Percentiles rank a stretch among this genome's conserved stretches.
phyloP scores from a whole-genome alignment of 768 basidiomycete species.

The Candolleomyces aberdarensis region DNA sequence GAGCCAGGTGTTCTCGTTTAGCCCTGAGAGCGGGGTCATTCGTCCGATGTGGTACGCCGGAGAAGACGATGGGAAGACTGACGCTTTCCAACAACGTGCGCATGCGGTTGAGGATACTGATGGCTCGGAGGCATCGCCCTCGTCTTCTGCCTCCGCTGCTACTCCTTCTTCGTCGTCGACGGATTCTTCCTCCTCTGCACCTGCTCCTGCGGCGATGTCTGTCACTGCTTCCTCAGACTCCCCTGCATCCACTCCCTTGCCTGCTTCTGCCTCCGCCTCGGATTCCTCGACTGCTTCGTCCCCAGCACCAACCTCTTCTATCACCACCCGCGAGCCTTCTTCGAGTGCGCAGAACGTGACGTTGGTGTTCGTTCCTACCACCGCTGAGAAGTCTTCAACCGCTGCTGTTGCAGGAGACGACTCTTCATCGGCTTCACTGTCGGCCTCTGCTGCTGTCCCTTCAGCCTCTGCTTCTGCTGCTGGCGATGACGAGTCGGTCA shows the following conservation, averaged over 20 bases:
- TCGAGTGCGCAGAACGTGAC: constrained; percentile 41
- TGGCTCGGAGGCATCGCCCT: neutral
- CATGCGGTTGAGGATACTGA: neutral
- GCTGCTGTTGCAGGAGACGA: constrained; percentile 22
- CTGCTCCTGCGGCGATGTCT: neutral
- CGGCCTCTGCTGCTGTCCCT: neutral
- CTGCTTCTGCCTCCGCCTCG: neutral
- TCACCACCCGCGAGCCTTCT: constrained; percentile 20
- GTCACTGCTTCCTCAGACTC: neutral
- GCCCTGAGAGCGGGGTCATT: constrained; percentile 43
- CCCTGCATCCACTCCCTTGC: neutral
- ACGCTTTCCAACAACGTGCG: constrained; percentile 18
- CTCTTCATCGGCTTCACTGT: constrained; percentile 8
- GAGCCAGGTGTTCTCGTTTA: constrained; percentile 62
- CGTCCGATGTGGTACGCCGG: constrained; percentile 47
- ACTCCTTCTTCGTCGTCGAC: neutral
- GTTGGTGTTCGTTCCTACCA: constrained; percentile 46
- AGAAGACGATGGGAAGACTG: constrained; percentile 21
- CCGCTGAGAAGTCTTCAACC: constrained; percentile 17
- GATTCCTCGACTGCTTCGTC: neutral
- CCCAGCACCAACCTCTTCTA: constrained; percentile 9
- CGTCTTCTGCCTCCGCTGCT: neutral
- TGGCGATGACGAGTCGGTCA: neutral
- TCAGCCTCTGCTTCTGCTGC: neutral
- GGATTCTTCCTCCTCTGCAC: neutral